Conservation (phyloP, 2,329 filamentous ascomycete species). For the Fusarium chaquense region DNA sequence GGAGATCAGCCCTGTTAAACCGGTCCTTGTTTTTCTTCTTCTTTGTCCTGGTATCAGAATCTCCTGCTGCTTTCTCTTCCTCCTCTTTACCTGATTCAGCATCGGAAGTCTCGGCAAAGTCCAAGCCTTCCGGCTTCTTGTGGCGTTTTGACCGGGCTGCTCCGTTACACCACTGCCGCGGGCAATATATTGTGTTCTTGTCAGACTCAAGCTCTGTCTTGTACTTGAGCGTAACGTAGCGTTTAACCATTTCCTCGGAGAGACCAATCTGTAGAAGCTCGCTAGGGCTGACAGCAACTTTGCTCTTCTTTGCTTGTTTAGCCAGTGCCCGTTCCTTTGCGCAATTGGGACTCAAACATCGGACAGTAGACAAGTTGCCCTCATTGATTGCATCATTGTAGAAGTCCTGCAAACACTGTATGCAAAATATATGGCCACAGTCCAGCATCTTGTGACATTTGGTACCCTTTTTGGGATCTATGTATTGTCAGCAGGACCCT, state of each 20-base stretch:
- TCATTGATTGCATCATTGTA: conserved; percentile 90
- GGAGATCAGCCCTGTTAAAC: conserved; percentile 69
- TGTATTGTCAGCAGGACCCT: not conserved
- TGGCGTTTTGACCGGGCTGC: conserved; percentile 82
- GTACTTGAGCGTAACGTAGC: conserved; percentile 90
- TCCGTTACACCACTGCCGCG: conserved; percentile 90
- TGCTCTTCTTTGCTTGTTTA: conserved; percentile 64
- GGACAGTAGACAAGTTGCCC: conserved; percentile 82
- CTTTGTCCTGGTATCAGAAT: conserved; percentile 33
- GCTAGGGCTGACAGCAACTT: conserved; percentile 79
- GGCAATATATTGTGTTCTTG: conserved; percentile 92
- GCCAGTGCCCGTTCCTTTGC: conserved; percentile 68
- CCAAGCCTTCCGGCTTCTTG: conserved; percentile 75
- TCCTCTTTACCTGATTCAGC: conserved; percentile 63
- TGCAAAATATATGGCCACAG: conserved; percentile 93
- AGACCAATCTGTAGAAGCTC: conserved; percentile 85
- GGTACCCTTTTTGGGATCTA: conserved; percentile 88
- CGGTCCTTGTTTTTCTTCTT: conserved; percentile 42
- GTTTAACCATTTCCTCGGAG: conserved; percentile 77
- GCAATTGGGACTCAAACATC: conserved; percentile 84
- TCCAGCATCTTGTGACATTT: conserved; percentile 84
- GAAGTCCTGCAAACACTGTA: conserved; percentile 87
- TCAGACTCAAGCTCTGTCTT: conserved; percentile 94
- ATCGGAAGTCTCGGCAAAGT: conserved; percentile 69
- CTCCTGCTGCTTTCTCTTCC: conserved; percentile 49